Evolutionary conservation across 371 early-diverging fungal species (phyloP).

Genomic region (Dichotomocladium elegans): DNA sequence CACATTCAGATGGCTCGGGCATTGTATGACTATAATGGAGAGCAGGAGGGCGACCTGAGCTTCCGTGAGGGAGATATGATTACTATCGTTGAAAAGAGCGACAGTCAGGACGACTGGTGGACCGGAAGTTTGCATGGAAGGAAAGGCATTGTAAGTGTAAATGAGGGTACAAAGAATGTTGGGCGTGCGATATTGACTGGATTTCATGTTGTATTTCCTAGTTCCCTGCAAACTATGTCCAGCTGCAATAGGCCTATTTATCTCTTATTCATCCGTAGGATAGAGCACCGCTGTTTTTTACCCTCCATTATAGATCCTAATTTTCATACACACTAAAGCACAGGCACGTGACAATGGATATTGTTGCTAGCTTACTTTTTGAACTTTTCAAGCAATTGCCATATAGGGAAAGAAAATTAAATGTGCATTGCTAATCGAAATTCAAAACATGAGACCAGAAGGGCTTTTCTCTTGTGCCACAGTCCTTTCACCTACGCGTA

Average conservation of each 20-base stretch:
- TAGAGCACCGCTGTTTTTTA: no score
- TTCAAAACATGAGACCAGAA: no score
- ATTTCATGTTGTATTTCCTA: conserved; percentile 9
- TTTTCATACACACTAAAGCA: no score
- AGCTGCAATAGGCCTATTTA: conserved; percentile 42
- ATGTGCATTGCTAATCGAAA: no score
- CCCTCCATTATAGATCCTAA: no score
- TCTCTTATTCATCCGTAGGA: no score
- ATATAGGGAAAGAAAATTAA: no score
- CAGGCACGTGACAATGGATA: no score
- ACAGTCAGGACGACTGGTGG: conserved; percentile 81
- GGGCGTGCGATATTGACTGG: no score
- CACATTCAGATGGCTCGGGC: conserved; percentile 55
- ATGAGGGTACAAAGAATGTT: not conserved
- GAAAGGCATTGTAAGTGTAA: conserved; percentile 55
- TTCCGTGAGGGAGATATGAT: conserved; percentile 76
- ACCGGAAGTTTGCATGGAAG: conserved; percentile 60
- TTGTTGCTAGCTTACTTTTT: no score
- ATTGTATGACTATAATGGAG: conserved; percentile 67
- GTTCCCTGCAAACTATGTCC: conserved; percentile 83
- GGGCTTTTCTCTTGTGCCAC: not conserved
- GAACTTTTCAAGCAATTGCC: no score
- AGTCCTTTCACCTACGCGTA: conserved; percentile 1
- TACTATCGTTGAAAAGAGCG: conserved; percentile 58
- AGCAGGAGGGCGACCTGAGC: conserved; percentile 66